These are phyloP conservation scores for Cordyceps fumosorosea DNA, from an alignment of 2,329 filamentous ascomycete species.

Conservation along the genomic window DNA sequence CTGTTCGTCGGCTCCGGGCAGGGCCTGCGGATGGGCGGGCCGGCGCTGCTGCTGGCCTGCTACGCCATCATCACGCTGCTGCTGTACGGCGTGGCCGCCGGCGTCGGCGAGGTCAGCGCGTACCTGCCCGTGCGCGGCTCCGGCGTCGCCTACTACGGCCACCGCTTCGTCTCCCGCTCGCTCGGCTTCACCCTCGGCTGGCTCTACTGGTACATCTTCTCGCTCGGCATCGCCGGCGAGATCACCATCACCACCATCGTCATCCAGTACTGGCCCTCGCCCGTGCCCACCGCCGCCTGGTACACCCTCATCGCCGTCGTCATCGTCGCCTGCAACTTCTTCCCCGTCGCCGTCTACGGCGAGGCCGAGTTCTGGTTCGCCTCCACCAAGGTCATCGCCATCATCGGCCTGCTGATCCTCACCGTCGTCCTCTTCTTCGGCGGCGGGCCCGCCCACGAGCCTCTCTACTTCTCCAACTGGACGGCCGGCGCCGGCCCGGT, in stretches of 20 bases:
- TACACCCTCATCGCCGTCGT: constrained; percentile 17
- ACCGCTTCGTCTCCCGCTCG: constrained; percentile 23
- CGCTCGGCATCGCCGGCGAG: constrained; percentile 16
- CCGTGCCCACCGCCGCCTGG: constrained; percentile 16
- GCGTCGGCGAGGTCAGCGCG: constrained; percentile 27
- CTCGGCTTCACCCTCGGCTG: constrained; percentile 34
- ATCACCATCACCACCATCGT: constrained; percentile 17
- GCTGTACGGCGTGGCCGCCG: constrained; percentile 48
- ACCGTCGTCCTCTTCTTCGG: constrained; percentile 40
- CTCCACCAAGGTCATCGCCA: constrained; percentile 40
- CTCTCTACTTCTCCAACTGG: constrained; percentile 38
- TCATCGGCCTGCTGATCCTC: constrained; percentile 42
- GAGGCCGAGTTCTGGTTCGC: constrained; percentile 45
- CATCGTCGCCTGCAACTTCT: constrained; percentile 17
- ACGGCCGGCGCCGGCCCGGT: constrained; percentile 24
- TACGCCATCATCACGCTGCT: constrained; percentile 46
- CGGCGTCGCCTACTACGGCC: constrained; percentile 20
- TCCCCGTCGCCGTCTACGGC: constrained; percentile 38
- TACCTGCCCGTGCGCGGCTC: constrained; percentile 20
- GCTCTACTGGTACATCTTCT: constrained; percentile 34
- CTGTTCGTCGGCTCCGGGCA: constrained; percentile 49
- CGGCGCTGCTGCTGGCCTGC: constrained; percentile 37
- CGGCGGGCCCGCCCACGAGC: constrained; percentile 36
- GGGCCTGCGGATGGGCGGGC: constrained; percentile 34
- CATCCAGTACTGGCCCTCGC: constrained; percentile 19